Evolutionary conservation across 495 filamentous ascomycete species (phyloP).

Genomic region (Penicillium fimorum): DNA sequence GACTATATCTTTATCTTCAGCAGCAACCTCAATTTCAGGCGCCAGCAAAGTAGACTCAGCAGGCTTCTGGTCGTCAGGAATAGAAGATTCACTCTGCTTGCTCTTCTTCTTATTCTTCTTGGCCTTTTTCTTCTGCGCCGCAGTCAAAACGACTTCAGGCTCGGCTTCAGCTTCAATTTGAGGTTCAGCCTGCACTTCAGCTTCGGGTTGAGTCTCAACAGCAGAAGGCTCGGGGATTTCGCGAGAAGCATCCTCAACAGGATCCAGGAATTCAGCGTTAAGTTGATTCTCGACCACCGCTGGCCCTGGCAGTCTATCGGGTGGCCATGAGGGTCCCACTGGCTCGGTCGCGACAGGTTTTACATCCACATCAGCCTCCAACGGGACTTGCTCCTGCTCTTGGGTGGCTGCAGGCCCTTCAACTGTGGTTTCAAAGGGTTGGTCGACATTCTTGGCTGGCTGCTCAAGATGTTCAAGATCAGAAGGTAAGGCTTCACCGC

Average conservation of each 20-base stretch:
- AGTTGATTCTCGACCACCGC: neutral
- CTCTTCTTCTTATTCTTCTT: constrained; percentile 42
- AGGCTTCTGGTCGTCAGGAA: constrained; percentile 20
- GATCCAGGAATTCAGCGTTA: neutral
- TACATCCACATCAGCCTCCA: constrained; percentile 6
- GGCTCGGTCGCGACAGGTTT: neutral
- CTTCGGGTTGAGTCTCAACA: constrained; percentile 5
- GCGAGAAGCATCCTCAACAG: neutral
- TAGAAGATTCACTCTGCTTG: constrained; percentile 19
- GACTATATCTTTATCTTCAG: neutral
- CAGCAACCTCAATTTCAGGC: constrained; percentile 7
- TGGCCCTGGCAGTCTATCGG: neutral
- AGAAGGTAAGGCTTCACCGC: constrained; percentile 22
- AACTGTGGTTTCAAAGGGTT: constrained; percentile 7
- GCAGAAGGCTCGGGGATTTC: constrained; percentile 10
- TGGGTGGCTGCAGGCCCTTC: constrained; percentile 5
- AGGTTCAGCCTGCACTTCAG: constrained; percentile 7
- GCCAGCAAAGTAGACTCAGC: constrained; percentile 12
- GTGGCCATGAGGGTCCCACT: neutral
- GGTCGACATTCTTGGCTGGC: neutral
- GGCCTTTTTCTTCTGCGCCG: constrained; percentile 37
- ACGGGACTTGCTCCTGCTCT: constrained; percentile 6
- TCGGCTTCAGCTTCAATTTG: constrained; percentile 11
- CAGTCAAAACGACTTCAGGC: constrained; percentile 23
- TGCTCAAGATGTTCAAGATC: constrained; percentile 9